Evolutionary conservation across 306 rosid genomes (phyloP).

Genomic region (Cyclanthera cordifolia): DNA sequence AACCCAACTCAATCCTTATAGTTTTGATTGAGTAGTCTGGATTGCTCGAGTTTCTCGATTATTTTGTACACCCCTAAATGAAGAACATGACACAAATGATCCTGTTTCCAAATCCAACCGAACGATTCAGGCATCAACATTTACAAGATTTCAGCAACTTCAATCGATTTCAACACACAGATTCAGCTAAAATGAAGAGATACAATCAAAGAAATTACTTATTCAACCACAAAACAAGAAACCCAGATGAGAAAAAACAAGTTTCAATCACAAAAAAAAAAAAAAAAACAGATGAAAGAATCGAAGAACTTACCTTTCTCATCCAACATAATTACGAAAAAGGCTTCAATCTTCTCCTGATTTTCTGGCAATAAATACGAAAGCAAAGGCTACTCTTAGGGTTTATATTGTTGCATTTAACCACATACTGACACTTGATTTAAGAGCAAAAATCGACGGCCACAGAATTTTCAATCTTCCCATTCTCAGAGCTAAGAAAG

Average conservation of each 20-base stretch:
- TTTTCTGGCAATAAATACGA: background rate
- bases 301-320: constrained; percentile 1
- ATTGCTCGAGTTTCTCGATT: too few species aligned
- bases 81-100: background rate
- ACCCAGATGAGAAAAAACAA: background rate
- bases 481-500: background rate
- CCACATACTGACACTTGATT: background rate
- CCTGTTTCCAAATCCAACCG: background rate
- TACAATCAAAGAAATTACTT: background rate
- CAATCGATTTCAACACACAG: background rate
- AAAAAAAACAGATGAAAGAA: background rate
- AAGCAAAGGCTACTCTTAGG: background rate
- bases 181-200: background rate
- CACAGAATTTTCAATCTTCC: constrained; percentile 1
- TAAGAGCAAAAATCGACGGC: constrained; percentile 8
- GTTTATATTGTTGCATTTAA: background rate
- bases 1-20: too few species aligned
- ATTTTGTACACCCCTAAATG: too few species aligned
- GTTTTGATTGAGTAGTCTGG: too few species aligned
- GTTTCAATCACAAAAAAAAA: background rate
- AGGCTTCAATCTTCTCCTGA: background rate
- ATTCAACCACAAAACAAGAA: background rate
- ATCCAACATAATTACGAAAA: background rate
- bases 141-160: background rate
- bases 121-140: background rate